Evolutionary conservation across 495 filamentous ascomycete species (phyloP).

Genomic region (Apodospora peruviana): DNA sequence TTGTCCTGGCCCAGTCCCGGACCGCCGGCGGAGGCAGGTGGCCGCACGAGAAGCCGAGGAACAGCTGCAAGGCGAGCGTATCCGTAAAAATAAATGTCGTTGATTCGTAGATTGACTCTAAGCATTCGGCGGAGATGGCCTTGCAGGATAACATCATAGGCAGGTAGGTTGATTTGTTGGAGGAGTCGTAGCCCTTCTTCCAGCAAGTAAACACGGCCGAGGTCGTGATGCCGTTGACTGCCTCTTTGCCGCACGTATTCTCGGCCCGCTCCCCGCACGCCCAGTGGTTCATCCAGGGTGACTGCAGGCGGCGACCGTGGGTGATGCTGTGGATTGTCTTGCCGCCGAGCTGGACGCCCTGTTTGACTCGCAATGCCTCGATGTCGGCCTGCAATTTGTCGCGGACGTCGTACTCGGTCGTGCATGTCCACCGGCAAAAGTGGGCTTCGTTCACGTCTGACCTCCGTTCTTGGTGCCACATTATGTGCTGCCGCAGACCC

Average conservation of each 20-base stretch:
- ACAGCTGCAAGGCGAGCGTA: background rate
- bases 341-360: background rate
- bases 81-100: background rate
- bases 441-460: background rate
- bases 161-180: background rate
- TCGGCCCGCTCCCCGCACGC: background rate
- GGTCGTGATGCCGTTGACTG: background rate
- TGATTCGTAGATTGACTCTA: background rate
- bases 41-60: background rate
- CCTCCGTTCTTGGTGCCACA: background rate
- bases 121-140: background rate
- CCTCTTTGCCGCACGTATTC: background rate
- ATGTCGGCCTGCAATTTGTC: background rate
- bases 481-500: background rate
- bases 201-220: background rate
- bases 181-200: background rate
- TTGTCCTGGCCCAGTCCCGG: background rate
- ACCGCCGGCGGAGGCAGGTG: background rate
- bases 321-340: background rate
- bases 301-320: background rate
- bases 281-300: background rate
- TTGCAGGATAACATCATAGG: background rate
- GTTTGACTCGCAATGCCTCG: background rate
- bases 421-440: background rate
- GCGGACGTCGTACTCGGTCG: background rate